Evolutionary conservation across 2,329 filamentous ascomycete genomes (phyloP).

Genomic region (Colletotrichum melonis): DNA sequence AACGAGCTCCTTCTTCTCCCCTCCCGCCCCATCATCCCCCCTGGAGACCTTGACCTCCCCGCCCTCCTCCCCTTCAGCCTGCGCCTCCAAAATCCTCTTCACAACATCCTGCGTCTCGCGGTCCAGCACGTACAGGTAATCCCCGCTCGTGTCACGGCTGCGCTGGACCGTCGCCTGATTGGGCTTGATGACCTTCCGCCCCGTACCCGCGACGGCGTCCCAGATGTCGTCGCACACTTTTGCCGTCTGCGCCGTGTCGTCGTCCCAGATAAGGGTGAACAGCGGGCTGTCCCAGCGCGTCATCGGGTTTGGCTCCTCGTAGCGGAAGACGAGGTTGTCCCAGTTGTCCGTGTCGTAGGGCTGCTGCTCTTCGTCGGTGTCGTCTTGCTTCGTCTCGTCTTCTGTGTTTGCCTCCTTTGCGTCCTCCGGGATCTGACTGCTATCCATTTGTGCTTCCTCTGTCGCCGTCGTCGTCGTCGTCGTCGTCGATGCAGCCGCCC

Average conservation of each 20-base stretch:
- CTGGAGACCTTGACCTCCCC: constrained; percentile 65
- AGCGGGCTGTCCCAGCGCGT: constrained; percentile 86
- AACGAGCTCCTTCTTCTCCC: constrained; percentile 53
- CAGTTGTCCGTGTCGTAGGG: constrained; percentile 71
- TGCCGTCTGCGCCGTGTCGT: constrained; percentile 69
- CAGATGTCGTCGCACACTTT: constrained; percentile 75
- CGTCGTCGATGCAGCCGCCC: constrained; percentile 6
- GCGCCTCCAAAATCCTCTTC: constrained; percentile 74
- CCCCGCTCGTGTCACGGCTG: constrained; percentile 71
- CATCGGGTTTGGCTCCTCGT: constrained; percentile 90
- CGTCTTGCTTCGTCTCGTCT: constrained; percentile 49
- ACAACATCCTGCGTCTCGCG: constrained; percentile 82
- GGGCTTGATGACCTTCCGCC: constrained; percentile 73
- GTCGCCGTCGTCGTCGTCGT: not conserved
- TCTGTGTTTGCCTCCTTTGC: constrained; percentile 22
- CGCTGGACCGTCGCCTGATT: constrained; percentile 80
- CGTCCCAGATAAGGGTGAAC: constrained; percentile 83
- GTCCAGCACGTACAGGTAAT: constrained; percentile 85
- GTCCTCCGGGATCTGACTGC: constrained; percentile 53
- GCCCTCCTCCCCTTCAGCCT: constrained; percentile 69
- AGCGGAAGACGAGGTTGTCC: constrained; percentile 84
- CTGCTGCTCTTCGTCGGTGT: constrained; percentile 46
- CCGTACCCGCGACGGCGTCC: constrained; percentile 76
- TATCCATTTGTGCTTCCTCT: constrained; percentile 20
- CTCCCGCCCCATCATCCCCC: constrained; percentile 35